phyloP scores from a whole-genome alignment of 2,329 filamentous ascomycete species.

The Diplodia intermedia region DNA sequence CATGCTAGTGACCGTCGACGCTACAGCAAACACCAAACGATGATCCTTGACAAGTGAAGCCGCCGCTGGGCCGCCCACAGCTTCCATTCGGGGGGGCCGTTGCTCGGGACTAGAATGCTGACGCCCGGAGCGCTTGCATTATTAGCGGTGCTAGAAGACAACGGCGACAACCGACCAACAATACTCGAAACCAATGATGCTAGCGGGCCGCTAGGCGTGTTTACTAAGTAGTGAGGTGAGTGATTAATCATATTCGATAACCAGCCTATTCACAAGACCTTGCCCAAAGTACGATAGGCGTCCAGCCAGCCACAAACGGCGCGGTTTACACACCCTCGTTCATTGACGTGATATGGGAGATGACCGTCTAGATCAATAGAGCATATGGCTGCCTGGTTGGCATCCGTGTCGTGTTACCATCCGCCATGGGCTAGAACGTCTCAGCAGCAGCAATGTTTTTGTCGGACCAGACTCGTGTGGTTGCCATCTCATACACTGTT shows the following conservation, averaged over 20 bases:
- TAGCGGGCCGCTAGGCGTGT: not conserved
- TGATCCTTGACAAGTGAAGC: constrained; percentile 4
- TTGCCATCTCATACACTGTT: constrained; percentile 16
- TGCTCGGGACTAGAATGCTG: constrained; percentile 7
- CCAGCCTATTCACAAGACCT: not conserved
- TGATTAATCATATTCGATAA: no score
- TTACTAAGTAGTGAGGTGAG: not conserved
- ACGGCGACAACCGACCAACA: not conserved
- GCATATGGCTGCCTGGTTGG: constrained; percentile 41
- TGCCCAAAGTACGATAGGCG: constrained; percentile 38
- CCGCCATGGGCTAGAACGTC: constrained; percentile 40
- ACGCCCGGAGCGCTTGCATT: constrained; percentile 16
- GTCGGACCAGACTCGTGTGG: constrained; percentile 3
- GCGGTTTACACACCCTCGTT: constrained; percentile 36
- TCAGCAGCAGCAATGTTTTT: constrained; percentile 9
- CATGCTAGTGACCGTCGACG: constrained; percentile 10
- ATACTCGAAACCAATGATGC: not conserved
- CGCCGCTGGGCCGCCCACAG: not conserved
- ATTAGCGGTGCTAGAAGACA: not conserved
- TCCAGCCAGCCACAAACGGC: constrained; percentile 42
- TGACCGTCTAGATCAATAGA: constrained; percentile 40
- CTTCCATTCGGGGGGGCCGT: constrained; percentile 12
- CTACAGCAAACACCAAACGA: constrained; percentile 7
- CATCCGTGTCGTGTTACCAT: constrained; percentile 46
- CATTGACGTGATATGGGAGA: constrained; percentile 36